Conservation (phyloP, 441 rosid genomes). For the Gossypium aridum region DNA sequence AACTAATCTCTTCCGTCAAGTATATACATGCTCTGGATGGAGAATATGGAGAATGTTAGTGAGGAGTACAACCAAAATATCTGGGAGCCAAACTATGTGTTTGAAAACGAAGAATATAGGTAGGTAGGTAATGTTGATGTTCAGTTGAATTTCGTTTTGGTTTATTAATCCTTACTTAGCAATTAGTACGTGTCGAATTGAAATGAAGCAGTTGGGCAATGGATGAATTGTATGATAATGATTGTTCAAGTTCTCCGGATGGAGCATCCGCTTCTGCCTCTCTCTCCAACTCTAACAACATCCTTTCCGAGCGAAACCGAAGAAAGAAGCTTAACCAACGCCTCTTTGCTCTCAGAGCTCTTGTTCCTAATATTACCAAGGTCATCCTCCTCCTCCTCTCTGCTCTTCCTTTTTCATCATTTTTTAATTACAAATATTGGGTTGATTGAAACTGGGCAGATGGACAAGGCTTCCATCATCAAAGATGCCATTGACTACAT, state of each 20-base stretch:
- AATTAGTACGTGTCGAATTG: neutral
- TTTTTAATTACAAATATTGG: too few species aligned
- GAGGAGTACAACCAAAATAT: slow-evolving; percentile 45
- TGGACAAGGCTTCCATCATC: slow-evolving; percentile 98
- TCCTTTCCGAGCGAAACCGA: slow-evolving; percentile 73
- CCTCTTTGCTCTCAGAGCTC: slow-evolving; percentile 81
- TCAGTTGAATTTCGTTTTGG: neutral
- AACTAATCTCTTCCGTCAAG: neutral
- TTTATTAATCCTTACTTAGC: too few species aligned
- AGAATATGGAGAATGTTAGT: slow-evolving; percentile 27
- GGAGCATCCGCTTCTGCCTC: slow-evolving; percentile 61
- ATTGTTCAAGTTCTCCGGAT: slow-evolving; percentile 82
- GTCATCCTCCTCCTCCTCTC: slow-evolving; percentile 16
- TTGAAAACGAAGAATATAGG: slow-evolving; percentile 69
- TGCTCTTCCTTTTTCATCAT: too few species aligned
- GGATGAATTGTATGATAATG: slow-evolving; percentile 70
- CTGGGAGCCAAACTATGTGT: slow-evolving; percentile 61
- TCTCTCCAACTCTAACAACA: slow-evolving; percentile 43
- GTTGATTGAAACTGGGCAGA: slow-evolving; percentile 21
- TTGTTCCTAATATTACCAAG: slow-evolving; percentile 92
- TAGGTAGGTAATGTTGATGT: slow-evolving; percentile 9
- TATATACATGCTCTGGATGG: slow-evolving; percentile 1
- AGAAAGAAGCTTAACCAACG: slow-evolving; percentile 81
- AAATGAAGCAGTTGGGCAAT: slow-evolving; percentile 54
- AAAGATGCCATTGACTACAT: slow-evolving; percentile 92